These are phyloP conservation scores for Lantana camara DNA, from an alignment of 257 asterid genomes.

Conservation along the genomic window DNA sequence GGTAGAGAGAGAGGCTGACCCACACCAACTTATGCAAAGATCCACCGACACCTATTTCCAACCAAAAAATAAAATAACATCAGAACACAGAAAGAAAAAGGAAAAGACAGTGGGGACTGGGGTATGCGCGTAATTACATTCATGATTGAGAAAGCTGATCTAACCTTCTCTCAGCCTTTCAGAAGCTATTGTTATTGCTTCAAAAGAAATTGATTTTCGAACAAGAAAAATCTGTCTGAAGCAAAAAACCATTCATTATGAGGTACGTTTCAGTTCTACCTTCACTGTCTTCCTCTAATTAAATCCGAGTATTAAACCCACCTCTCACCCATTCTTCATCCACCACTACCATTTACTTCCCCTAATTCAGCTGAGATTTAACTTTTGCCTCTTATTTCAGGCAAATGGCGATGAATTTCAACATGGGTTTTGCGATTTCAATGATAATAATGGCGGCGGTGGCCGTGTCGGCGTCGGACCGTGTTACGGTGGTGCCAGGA, in stretches of 20 bases:
- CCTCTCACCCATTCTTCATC: not conserved
- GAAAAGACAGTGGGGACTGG: not conserved
- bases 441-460: conserved; percentile 34
- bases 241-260: not conserved
- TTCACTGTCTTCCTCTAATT: conserved; percentile 30
- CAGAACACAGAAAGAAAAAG: no score
- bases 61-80: not conserved
- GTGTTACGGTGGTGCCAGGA: conserved; percentile 30
- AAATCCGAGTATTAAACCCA: conserved; percentile 23
- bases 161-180: conserved; percentile 15
- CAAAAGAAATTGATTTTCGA: conserved; percentile 33
- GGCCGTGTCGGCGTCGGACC: conserved; percentile 7
- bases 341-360: not conserved
- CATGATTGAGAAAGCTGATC: conserved; percentile 38
- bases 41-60: no score
- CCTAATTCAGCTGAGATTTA: not conserved
- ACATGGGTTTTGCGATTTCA: conserved; percentile 22
- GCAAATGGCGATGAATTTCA: conserved; percentile 25
- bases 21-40: no score
- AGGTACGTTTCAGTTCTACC: conserved; percentile 27
- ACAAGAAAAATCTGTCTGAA: not conserved
- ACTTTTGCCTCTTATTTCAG: conserved; percentile 10
- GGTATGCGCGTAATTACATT: not conserved
- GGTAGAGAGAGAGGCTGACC: no score
- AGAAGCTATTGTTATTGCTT: conserved; percentile 35